Conservation (phyloP, 768 basidiomycete species). For the Psilocybe azurescens region DNA sequence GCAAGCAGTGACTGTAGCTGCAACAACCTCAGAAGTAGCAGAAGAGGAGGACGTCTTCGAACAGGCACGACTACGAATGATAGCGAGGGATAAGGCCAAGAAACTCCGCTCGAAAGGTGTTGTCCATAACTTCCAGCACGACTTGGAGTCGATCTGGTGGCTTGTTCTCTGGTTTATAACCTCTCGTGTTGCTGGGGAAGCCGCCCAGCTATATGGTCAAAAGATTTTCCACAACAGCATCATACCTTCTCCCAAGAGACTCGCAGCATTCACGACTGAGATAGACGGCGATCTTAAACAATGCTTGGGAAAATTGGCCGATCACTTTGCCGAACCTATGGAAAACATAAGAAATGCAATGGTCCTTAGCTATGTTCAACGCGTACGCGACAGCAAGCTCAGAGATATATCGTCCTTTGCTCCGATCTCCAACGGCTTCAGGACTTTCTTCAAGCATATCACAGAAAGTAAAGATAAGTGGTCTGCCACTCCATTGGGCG, state of each 20-base stretch:
- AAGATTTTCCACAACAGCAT: not conserved
- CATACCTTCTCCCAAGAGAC: not conserved
- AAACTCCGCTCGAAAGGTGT: not conserved
- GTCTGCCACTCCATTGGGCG: not conserved
- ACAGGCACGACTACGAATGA: not conserved
- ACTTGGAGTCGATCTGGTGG: constrained; percentile 8
- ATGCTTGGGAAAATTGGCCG: not conserved
- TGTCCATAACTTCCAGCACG: constrained; percentile 3
- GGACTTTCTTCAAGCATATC: not conserved
- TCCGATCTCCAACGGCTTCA: not conserved
- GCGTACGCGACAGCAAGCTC: not conserved
- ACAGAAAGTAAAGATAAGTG: not conserved
- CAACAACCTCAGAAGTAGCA: not conserved
- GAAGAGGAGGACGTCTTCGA: not conserved
- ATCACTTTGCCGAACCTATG: not conserved
- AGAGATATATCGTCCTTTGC: not conserved
- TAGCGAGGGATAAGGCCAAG: not conserved
- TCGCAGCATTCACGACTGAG: not conserved
- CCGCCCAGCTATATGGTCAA: not conserved
- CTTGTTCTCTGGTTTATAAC: not conserved
- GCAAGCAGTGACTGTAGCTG: not conserved
- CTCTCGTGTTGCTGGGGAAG: not conserved
- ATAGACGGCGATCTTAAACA: not conserved
- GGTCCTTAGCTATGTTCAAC: not conserved
- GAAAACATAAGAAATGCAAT: not conserved